phyloP scores from a whole-genome alignment of 208 protist genomes.

The Polymyxa betae region DNA sequence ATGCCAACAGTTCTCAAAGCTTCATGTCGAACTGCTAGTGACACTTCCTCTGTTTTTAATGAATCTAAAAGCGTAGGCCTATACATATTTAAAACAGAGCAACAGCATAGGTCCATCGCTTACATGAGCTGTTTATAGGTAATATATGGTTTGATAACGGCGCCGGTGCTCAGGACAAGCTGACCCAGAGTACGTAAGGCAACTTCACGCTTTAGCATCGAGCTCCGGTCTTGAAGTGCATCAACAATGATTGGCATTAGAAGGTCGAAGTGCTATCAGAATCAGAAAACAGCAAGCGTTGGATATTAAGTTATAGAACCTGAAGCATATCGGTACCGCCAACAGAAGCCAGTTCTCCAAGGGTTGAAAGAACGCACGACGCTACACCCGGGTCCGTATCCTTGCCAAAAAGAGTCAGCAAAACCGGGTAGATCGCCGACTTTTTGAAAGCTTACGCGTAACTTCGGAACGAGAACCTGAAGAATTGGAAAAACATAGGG shows the following conservation, averaged over 20 bases:
- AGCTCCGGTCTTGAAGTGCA: conserved; percentile 76
- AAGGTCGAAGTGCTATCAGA: background rate
- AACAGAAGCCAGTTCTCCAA: background rate
- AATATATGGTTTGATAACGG: conserved; percentile 67
- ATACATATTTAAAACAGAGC: background rate
- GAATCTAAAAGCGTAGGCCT: conserved; percentile 71
- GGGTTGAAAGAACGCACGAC: conserved; percentile 17
- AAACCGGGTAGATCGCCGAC: background rate
- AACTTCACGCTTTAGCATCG: conserved; percentile 69
- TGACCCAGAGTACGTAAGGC: conserved; percentile 77
- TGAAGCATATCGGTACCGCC: conserved; percentile 19
- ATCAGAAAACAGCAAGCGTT: background rate
- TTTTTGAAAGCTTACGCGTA: background rate
- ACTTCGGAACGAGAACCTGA: conserved; percentile 68
- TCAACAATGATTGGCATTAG: conserved; percentile 57
- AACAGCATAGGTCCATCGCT: background rate
- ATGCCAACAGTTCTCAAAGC: conserved; percentile 84
- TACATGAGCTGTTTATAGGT: conserved; percentile 79
- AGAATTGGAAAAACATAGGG: conserved; percentile 80
- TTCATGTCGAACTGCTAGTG: conserved; percentile 74
- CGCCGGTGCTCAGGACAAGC: conserved; percentile 73
- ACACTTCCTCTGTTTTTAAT: conserved; percentile 75
- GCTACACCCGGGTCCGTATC: background rate
- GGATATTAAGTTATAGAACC: background rate
- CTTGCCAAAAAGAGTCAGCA: background rate